A percentile compares a stretch with the other conserved stretches of the same genome.
phyloP scores from a whole-genome alignment of 345 rosid species.

The Pistacia vera region DNA sequence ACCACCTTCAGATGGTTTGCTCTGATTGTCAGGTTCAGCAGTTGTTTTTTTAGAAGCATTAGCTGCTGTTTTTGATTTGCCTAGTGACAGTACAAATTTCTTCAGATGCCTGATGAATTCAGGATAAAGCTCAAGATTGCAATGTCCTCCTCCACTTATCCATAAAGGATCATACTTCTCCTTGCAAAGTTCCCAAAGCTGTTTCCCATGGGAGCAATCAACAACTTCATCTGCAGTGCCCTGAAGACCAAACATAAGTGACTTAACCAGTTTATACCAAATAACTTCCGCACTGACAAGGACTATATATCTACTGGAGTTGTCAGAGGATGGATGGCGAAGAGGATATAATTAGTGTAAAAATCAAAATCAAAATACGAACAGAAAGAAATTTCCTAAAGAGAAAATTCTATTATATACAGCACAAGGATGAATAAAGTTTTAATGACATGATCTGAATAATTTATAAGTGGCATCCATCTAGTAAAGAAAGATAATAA shows the following conservation, averaged over 20 bases:
- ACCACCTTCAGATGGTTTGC: slow-evolving; percentile 55
- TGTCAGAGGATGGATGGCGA: neutral
- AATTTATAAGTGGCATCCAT: neutral
- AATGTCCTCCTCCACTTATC: slow-evolving; percentile 88
- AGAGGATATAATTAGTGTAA: neutral
- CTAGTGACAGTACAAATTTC: slow-evolving; percentile 63
- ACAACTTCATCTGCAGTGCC: slow-evolving; percentile 92
- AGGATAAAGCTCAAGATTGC: slow-evolving; percentile 89
- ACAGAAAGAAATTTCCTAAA: neutral
- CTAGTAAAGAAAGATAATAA: neutral
- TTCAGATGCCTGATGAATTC: slow-evolving; percentile 80
- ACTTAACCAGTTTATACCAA: slow-evolving; percentile 9
- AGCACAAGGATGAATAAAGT: neutral
- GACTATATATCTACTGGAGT: neutral
- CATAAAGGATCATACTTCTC: slow-evolving; percentile 84
- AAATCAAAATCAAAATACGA: neutral
- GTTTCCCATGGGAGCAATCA: slow-evolving; percentile 84
- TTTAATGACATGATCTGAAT: no score
- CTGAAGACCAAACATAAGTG: slow-evolving; percentile 34
- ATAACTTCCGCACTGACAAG: neutral
- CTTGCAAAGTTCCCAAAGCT: slow-evolving; percentile 83
- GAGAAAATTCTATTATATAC: neutral
- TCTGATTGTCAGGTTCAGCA: slow-evolving; percentile 45
- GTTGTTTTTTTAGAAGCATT: slow-evolving; percentile 40
- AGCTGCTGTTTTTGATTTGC: slow-evolving; percentile 52